These are phyloP conservation scores for Lactarius vividus DNA, from an alignment of 768 basidiomycete species.

Conservation along the genomic window DNA sequence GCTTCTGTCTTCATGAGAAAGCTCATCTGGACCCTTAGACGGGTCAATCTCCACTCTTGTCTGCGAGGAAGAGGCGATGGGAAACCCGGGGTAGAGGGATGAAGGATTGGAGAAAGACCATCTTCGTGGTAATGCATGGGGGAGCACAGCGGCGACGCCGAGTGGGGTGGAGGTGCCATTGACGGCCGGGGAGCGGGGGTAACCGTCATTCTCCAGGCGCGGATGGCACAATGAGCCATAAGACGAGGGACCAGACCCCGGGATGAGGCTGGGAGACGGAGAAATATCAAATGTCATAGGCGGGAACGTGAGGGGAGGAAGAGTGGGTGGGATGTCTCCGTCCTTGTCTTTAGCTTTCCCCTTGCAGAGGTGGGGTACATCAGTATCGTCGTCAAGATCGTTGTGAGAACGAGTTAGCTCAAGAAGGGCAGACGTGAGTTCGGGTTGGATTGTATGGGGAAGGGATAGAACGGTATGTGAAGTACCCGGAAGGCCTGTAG, in stretches of 20 bases:
- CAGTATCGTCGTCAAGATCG: constrained; percentile 21
- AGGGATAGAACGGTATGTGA: constrained; percentile 29
- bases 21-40: constrained; percentile 45
- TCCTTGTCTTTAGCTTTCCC: constrained; percentile 56
- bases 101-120: constrained; percentile 17
- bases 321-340: constrained; percentile 49
- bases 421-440: constrained; percentile 11
- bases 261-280: constrained; percentile 37
- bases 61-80: constrained; percentile 28
- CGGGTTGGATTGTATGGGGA: constrained; percentile 13
- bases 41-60: constrained; percentile 48
- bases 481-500: constrained; percentile 27
- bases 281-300: constrained; percentile 47
- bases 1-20: constrained; percentile 47
- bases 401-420: constrained; percentile 5
- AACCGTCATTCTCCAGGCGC: constrained; percentile 3
- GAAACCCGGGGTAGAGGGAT: not conserved
- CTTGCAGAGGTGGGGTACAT: constrained; percentile 38
- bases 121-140: constrained; percentile 1
- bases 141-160: not conserved
- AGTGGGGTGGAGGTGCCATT: not conserved
- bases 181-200: not conserved
- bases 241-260: constrained; percentile 37
- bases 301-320: constrained; percentile 65
- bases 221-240: constrained; percentile 29